Evolutionary conservation across 805 yeast genomes (phyloP), one percentile per base, ranked within the genome.

Genomic region (Wickerhamiella occidentalis): DNA sequence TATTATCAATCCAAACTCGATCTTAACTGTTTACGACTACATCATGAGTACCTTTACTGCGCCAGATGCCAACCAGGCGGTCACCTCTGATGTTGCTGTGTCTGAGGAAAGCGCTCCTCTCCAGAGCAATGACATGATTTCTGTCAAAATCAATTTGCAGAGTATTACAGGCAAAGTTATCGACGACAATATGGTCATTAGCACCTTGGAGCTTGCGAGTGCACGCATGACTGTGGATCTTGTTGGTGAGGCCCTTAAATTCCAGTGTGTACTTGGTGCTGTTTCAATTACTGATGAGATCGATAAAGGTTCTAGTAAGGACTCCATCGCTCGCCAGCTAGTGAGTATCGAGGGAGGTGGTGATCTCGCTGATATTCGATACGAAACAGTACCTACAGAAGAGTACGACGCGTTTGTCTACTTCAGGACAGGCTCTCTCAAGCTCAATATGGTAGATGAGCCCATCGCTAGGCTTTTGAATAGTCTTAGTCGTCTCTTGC

Each of bases 21-120:
- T 84, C 13, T 69, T 92, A 53, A 82, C 94, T 1, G 67, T 92
- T 12, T 65, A 90, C 54, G 90, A 87, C 62, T 92, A 81, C 62
- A 71, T 83, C 1, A 68, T 88, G 58, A 83, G 86, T 41, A 92
- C 97, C 0, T 92, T 92, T 62, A 82, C 96, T 0, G 81, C 81
- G 63, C 95, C 95, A 0, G 74, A 77, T 53, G 48, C 49, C 11
- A 30, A 28, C 3, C 80, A 82, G 0, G 76, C 76, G 19, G n/a
- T 25, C 6, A 17, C 47, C 2, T 48, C 38, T 18, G 47, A 48
- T 5, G 23, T 33, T 12, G 22, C 35, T 3, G 35, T 4, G 30
- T 15, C 47, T 13, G 45, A 17, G 51, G 28, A 35, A 4, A 43
- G 36, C 9, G 6, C 11, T 7, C 45, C 21, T 1, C 28, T n/a